These are phyloP conservation scores for Agastache rugosa DNA, from an alignment of 257 asterid species.

Conservation along the genomic window DNA sequence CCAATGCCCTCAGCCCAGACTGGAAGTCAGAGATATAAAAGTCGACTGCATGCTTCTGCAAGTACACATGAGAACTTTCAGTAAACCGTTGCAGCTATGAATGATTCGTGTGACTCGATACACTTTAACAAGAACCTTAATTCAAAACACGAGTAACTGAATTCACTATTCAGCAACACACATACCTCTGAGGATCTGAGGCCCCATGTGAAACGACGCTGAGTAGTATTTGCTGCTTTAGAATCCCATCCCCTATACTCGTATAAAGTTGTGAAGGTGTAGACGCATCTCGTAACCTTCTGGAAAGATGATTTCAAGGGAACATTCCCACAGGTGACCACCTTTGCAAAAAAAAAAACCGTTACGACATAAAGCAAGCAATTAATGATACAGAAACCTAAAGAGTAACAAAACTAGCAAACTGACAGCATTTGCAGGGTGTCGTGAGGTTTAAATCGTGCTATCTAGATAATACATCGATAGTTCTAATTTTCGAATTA, in stretches of 20 bases:
- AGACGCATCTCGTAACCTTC: constrained; percentile 84
- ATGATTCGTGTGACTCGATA: background rate
- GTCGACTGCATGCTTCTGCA: constrained; percentile 87
- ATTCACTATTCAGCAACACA: constrained; percentile 9
- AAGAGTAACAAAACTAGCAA: constrained; percentile 10
- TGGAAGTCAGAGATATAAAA: constrained; percentile 91
- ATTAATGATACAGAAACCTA: background rate
- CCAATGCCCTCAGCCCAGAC: constrained; percentile 90
- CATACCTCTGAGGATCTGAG: constrained; percentile 72
- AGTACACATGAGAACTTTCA: constrained; percentile 16
- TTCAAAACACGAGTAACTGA: background rate
- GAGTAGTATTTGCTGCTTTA: constrained; percentile 73
- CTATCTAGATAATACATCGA: background rate
- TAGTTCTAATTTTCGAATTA: background rate
- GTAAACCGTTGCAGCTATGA: constrained; percentile 27
- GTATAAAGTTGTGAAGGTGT: constrained; percentile 73
- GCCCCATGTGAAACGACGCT: constrained; percentile 85
- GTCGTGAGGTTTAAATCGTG: background rate
- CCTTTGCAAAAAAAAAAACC: constrained; percentile 52
- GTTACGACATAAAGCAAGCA: constrained; percentile 16
- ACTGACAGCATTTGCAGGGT: background rate
- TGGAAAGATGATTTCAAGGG: constrained; percentile 91
- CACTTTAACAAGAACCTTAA: too few relatives aligned
- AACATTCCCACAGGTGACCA: constrained; percentile 91
- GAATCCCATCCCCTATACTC: constrained; percentile 91